Evolutionary conservation across 495 filamentous ascomycete species (phyloP).

Genomic region (Neurospora tetraspora): DNA sequence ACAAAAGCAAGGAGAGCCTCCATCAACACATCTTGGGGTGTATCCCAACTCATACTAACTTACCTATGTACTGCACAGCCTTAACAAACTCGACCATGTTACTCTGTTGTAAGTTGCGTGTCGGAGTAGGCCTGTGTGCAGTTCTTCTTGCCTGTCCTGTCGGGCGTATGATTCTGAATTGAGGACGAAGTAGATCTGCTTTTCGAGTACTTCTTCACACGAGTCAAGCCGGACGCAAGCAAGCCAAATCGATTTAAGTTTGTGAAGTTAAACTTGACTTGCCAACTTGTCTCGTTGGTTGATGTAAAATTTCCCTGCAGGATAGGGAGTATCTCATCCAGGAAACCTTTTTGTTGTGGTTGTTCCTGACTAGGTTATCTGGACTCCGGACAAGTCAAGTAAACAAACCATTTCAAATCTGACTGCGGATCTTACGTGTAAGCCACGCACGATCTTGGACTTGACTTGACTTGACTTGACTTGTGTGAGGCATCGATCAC

Average conservation of each 20-base stretch:
- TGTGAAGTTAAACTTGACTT: background rate
- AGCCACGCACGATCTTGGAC: background rate
- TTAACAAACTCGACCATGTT: background rate
- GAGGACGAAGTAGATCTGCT: background rate
- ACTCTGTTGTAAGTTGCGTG: background rate
- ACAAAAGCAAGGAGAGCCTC: background rate
- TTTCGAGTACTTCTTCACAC: background rate
- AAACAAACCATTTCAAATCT: background rate
- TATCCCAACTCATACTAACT: background rate
- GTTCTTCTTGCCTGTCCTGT: background rate
- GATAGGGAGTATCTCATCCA: background rate
- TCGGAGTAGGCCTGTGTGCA: background rate
- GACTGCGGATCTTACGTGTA: background rate
- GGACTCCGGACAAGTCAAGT: background rate
- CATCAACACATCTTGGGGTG: background rate
- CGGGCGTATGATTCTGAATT: background rate
- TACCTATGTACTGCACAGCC: background rate
- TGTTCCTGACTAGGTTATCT: background rate
- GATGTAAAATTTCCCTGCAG: background rate
- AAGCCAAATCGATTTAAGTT: background rate
- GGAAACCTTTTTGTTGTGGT: background rate
- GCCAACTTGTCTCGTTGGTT: background rate
- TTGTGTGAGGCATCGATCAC: background rate
- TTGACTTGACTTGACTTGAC: too few relatives aligned
- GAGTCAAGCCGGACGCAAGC: background rate